These are phyloP conservation scores for Aspergillus ochraceus DNA, from an alignment of 2,329 filamentous ascomycete species.

Conservation along the genomic window DNA sequence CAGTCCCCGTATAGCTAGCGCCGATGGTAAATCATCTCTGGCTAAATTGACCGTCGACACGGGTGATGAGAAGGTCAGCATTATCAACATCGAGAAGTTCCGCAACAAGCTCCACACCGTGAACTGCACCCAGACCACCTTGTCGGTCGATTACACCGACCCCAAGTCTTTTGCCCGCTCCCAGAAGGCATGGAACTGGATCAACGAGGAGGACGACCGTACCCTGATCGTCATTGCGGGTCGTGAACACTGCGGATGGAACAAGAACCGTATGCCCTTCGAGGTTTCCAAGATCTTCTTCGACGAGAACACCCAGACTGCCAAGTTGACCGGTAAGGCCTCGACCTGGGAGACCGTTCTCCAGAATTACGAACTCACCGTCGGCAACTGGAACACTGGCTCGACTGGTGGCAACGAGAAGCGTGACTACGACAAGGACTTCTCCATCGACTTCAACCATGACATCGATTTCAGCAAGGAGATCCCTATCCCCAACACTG, in stretches of 20 bases:
- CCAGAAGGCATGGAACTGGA: slow-evolving; percentile 21
- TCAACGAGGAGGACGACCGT: slow-evolving; percentile 18
- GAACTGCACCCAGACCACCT: slow-evolving; percentile 17
- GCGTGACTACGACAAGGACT: slow-evolving; percentile 11
- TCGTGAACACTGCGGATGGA: slow-evolving; percentile 24
- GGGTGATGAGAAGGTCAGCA: slow-evolving; percentile 15
- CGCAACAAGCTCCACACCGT: slow-evolving; percentile 14
- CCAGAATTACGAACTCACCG: slow-evolving; percentile 21
- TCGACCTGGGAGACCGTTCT: slow-evolving; percentile 21
- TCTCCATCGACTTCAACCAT: slow-evolving; percentile 20
- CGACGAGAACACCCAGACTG: slow-evolving; percentile 13
- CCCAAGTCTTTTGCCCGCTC: slow-evolving; percentile 13
- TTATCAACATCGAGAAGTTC: slow-evolving; percentile 21
- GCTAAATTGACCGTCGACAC: slow-evolving; percentile 20
- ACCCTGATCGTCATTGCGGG: slow-evolving; percentile 23
- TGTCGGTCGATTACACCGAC: slow-evolving; percentile 16
- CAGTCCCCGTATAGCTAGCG: slow-evolving; percentile 6
- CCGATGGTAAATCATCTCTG: slow-evolving; percentile 16
- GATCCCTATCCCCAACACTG: slow-evolving; percentile 9
- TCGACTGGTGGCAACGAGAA: background rate
- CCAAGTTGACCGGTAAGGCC: slow-evolving; percentile 15
- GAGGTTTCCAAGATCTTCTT: slow-evolving; percentile 19
- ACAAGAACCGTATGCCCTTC: slow-evolving; percentile 20
- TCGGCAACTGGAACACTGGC: slow-evolving; percentile 3
- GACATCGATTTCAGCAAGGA: slow-evolving; percentile 15